Percentiles rank a stretch among this genome's conserved stretches.
phyloP scores from a whole-genome alignment of 306 rosid genomes.

The Vicia faba region DNA sequence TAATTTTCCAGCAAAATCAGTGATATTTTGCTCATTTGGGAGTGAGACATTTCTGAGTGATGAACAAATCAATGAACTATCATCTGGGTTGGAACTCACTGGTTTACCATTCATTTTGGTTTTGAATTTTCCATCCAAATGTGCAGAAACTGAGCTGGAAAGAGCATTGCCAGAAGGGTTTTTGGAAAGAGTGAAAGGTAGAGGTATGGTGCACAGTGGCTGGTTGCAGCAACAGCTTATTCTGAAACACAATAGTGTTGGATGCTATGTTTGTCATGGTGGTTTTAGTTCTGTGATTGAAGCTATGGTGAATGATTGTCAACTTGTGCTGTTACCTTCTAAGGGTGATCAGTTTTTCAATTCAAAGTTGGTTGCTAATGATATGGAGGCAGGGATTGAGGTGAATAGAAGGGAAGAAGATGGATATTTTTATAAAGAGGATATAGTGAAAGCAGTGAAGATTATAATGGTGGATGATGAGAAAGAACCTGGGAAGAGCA shows the following conservation, averaged over 20 bases:
- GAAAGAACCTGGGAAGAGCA: constrained; percentile 38
- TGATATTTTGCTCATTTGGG: constrained; percentile 55
- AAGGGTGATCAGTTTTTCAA: constrained; percentile 57
- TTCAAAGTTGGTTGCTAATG: constrained; percentile 43
- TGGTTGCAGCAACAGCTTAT: constrained; percentile 61
- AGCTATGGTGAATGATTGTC: constrained; percentile 51
- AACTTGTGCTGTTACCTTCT: constrained; percentile 49
- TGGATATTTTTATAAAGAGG: constrained; percentile 52
- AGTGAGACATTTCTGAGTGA: constrained; percentile 55
- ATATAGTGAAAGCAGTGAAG: constrained; percentile 43
- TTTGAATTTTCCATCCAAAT: constrained; percentile 45
- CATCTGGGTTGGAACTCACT: constrained; percentile 49
- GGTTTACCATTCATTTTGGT: constrained; percentile 52
- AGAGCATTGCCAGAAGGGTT: constrained; percentile 46
- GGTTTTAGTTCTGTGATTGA: constrained; percentile 60
- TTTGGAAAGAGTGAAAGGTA: constrained; percentile 47
- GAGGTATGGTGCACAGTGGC: constrained; percentile 48
- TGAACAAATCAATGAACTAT: constrained; percentile 49
- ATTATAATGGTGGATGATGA: constrained; percentile 41
- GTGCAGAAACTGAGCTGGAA: constrained; percentile 33
- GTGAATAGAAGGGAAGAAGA: constrained; percentile 49
- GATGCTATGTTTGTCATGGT: constrained; percentile 47
- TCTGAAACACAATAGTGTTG: constrained; percentile 44
- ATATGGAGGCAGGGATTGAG: constrained; percentile 46
- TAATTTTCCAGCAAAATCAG: constrained; percentile 37